Conservation (phyloP, 495 filamentous ascomycete species). For the Penicillium canescens region DNA sequence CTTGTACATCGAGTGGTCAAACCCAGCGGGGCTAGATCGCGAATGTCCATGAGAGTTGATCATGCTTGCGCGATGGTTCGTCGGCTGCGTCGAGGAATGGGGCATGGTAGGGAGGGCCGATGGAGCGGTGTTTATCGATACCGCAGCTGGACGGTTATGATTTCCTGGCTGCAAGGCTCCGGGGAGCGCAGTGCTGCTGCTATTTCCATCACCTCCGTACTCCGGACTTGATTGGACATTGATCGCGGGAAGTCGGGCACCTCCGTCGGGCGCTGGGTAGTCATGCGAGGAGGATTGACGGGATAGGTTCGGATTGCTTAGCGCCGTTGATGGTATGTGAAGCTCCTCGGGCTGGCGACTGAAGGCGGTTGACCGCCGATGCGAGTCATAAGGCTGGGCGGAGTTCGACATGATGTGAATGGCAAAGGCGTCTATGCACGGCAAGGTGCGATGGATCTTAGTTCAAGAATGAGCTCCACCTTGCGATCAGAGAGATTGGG, state of each 20-base stretch:
- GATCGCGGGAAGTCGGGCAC: constrained; percentile 55
- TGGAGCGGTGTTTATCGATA: constrained; percentile 71
- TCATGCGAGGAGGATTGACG: constrained; percentile 54
- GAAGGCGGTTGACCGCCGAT: constrained; percentile 52
- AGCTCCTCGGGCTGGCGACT: constrained; percentile 69
- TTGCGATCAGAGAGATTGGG: constrained; percentile 7
- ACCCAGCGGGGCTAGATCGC: constrained; percentile 79
- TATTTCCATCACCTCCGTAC: constrained; percentile 37
- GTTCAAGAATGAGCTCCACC: constrained; percentile 22
- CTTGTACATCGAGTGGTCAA: constrained; percentile 70
- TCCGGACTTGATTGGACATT: constrained; percentile 66
- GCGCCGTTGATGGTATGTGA: constrained; percentile 66
- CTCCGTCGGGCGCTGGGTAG: constrained; percentile 42
- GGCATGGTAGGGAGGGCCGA: constrained; percentile 70
- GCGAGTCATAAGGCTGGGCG: constrained; percentile 52
- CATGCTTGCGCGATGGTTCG: constrained; percentile 65
- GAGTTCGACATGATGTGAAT: constrained; percentile 44
- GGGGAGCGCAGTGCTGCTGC: constrained; percentile 52
- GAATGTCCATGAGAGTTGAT: constrained; percentile 72
- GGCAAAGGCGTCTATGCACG: constrained; percentile 12
- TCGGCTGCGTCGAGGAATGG: constrained; percentile 60
- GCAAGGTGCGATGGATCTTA: constrained; percentile 15
- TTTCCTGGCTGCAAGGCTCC: constrained; percentile 71
- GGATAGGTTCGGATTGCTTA: constrained; percentile 36
- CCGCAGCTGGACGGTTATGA: constrained; percentile 59